Base-by-base conservation (phyloP, 768 basidiomycete species). In the Mycena crocata region DNA sequence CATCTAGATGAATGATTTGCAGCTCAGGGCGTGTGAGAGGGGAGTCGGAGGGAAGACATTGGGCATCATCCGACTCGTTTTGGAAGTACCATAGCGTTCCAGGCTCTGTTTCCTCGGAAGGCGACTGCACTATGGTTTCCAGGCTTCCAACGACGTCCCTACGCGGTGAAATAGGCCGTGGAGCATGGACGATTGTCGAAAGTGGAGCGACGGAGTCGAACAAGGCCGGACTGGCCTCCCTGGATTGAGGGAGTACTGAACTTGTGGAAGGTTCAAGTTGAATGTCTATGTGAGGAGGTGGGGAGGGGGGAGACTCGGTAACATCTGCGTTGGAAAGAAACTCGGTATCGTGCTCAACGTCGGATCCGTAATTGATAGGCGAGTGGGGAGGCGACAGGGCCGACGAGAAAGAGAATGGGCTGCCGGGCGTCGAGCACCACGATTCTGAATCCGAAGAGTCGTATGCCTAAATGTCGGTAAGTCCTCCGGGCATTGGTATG, bases 381-480 rank as follows among this genome's bases (percentile, higher is more conserved):
- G 58, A 46, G 24, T 14, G 45, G 7, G 63, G 42, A 44, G 64
- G 51, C 24, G 64, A 59, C 51, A 58, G 37, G 35, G 50, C n/a
- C 56, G 40, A 57, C 2, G 42, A 24, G n/a, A 45, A 55, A 15
- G 42, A 60, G 30, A n/a, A 54, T 7, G 51, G 57, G 40, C 64
- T 66, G n/a, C 45, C 37, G 30, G 51, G 58, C 37, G 17, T 56
- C 42, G 56, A 64, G 14, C 32, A 48, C 35, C 45, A 32, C 26
- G 51, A 56, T 12, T 66, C 57, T 45, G 64, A 66, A 56, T 66
- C 52, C 26, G 58, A 55, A 13, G 26, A 55, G 23, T 60, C 58
- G 24, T 44, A 51, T 49, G 40, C 49, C 64, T 58, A 39, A 28
- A 37, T n/a, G 24, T 24, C 24, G 28, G 9, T 54, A 19, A 58